Evolutionary conservation across 805 yeast genomes (phyloP), one percentile per base, ranked within the genome.

Genomic region (Barnettozyma salicaria): DNA sequence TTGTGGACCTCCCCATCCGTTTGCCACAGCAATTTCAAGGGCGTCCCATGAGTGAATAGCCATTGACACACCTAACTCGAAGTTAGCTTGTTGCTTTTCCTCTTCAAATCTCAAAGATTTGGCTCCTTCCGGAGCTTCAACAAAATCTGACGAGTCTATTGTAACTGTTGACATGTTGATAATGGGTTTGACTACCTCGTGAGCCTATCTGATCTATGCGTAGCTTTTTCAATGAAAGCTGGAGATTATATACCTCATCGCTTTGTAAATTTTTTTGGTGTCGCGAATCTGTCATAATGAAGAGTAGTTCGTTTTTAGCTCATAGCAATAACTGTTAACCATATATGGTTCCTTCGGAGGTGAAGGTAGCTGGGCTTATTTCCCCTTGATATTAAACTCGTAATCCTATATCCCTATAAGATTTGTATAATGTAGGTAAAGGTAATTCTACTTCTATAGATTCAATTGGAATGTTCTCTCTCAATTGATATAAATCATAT

Each of bases 1-100:
- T 24, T 85, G 83, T 11, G 96, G 78, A 1, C 98, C 99, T 42
- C 98, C 99, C 97, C 98, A 92, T 21, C 70, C 67, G 57, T 85
- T 87, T 6, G 77, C 94, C 8, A 92, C 97, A 0, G 98, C 98
- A 1, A 84, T 81, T 32, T 74, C 70, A 35, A 92, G 65, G 18
- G 83, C 88, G 42, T 88, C 92, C 98, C 98, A 92, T 41, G 73
- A 70, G 58, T 89, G 77, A n/a, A 92, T 62, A 24, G 84, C 78
- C 95, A 89, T 83, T 21, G 96, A 80, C 2, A 86, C 89, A 9
- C 97, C 98, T 11, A 92, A 70, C 61, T 90, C 97, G 54, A 92
- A 88, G 45, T 83, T 78, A 13, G 84, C 87, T 59, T 84, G 95
- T 48, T 78, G 84, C 48, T 72, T 74, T 37, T 73, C 80, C 45